Evolutionary conservation across 495 filamentous ascomycete genomes (phyloP), one percentile per base, ranked within the genome.

Genomic region (Penicillium pulvis): DNA sequence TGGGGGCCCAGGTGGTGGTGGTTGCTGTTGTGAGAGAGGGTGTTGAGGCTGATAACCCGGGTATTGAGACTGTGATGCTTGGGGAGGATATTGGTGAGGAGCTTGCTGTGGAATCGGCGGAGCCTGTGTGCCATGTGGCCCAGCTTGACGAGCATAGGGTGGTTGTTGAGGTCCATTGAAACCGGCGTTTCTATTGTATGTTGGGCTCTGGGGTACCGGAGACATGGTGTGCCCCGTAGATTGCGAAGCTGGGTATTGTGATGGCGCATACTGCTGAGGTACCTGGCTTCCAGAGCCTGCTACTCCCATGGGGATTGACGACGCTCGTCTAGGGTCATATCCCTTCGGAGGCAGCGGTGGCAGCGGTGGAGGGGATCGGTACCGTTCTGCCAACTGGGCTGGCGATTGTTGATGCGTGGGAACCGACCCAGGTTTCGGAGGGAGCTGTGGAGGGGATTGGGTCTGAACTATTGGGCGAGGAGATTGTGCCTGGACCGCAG

Each of bases 341-440:
- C 69, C 70, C 48, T 79, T 77, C 6, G 75, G 77, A 24, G 77
- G 77, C 8, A 78, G 61, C 8, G 75, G 76, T 48, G 76, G 77
- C 16, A 75, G 57, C 11, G 71, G 65, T 16, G 74, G 70, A 10
- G 75, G 69, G 23, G 71, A 67, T 51, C 59, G 60, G 58, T 73
- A 67, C 61, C 67, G 72, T 23, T 71, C 66, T 48, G 61, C 53
- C 12, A 44, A 35, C 23, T 56, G 56, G 23, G 51, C 12, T 31
- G 51, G 61, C 42, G 20, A 62, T 30, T 39, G 68, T 44, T 64
- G 71, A 51, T 55, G 56, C 30, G 64, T 60, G 11, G 57, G 24
- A 44, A 56, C 28, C 11, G 59, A 45, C 36, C 68, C 64, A 46
- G 70, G 55, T 41, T 74, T 72, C 2, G 74, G 74, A 49, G 75